Evolutionary conservation across 768 basidiomycete species (phyloP), one percentile per base, ranked within the genome.

Genomic region (Mycena maculata): DNA sequence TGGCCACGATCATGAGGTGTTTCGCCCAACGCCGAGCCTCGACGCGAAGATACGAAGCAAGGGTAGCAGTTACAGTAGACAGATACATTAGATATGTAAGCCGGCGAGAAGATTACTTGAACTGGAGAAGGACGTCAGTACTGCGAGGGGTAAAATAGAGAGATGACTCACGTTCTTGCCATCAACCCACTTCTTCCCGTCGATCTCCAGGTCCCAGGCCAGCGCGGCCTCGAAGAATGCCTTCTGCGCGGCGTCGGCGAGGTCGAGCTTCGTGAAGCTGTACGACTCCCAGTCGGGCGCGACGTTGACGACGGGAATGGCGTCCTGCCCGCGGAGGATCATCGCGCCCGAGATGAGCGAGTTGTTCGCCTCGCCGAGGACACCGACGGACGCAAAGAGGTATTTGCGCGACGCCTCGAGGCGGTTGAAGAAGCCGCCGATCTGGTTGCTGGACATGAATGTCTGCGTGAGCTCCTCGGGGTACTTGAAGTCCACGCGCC

Each of bases 401-500:
- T 98, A 97, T 81, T 98, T 97, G 80, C 97, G 92, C 25, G 96
- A 95, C 12, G 90, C 98, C 83, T 99, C 98, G 11, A 99, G 90
- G 63, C 98, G 94, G 87, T 96, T 94, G 88, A 96, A 98, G 90
- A 97, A 95, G 20, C 97, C 97, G 65, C 89, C 88, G 75, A 98
- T 89, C 80, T 92, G 93, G 87, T 98, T 98, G 68, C 89, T 87
- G 65, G 94, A 96, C 96, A 95, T 98, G 88, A 94, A 98, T 57
- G 87, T 87, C 79, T 90, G 89, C 23, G 95, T 95, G 69, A 98
- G 90, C 80, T 98, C 96, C 23, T 90, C 85, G 82, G 93, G 93
- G 89, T 97, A 99, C 85, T 97, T 98, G 91, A 94, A 99, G 84
- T 95, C 93, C 60, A 95, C 90, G 63, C 93, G 87, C 93, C 93